These are phyloP conservation scores for Madurella mycetomatis DNA, from an alignment of 2,329 filamentous ascomycete species.

Conservation along the genomic window DNA sequence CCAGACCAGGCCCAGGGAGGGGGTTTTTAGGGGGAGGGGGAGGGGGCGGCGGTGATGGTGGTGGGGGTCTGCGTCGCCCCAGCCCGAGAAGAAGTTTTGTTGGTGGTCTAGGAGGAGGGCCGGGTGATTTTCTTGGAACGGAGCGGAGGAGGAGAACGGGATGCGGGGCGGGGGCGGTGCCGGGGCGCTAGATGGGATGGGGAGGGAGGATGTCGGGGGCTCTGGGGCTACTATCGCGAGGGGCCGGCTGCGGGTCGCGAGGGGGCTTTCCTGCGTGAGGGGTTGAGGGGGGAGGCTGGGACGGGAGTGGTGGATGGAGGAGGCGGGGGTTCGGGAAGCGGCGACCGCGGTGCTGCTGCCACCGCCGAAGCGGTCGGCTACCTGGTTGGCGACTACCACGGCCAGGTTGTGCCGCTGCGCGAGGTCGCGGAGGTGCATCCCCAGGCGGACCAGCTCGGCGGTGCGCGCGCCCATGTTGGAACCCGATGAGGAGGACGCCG, in stretches of 20 bases:
- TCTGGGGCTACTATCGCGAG: constrained; percentile 32
- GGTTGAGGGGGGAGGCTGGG: neutral
- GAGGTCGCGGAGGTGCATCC: constrained; percentile 69
- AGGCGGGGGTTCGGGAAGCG: constrained; percentile 10
- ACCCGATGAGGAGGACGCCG: constrained; percentile 24
- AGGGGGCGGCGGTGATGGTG: constrained; percentile 12
- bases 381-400: constrained; percentile 91
- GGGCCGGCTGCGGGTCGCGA: constrained; percentile 44
- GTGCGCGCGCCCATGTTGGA: constrained; percentile 70
- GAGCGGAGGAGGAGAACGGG: constrained; percentile 36
- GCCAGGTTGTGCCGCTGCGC: constrained; percentile 72
- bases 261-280: constrained; percentile 43
- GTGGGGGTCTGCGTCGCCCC: constrained; percentile 66
- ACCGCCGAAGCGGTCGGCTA: constrained; percentile 72
- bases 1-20: constrained; percentile 84
- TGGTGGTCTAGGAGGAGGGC: constrained; percentile 79
- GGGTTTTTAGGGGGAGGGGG: constrained; percentile 64
- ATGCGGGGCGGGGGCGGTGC: constrained; percentile 6
- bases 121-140: constrained; percentile 24
- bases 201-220: constrained; percentile 28
- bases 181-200: constrained; percentile 34
- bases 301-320: constrained; percentile 3
- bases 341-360: neutral
- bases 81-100: constrained; percentile 91
- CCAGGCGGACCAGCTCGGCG: constrained; percentile 70